Conservation (phyloP, 2,329 filamentous ascomycete genomes). For the Hymenoscyphus fraxineus region DNA sequence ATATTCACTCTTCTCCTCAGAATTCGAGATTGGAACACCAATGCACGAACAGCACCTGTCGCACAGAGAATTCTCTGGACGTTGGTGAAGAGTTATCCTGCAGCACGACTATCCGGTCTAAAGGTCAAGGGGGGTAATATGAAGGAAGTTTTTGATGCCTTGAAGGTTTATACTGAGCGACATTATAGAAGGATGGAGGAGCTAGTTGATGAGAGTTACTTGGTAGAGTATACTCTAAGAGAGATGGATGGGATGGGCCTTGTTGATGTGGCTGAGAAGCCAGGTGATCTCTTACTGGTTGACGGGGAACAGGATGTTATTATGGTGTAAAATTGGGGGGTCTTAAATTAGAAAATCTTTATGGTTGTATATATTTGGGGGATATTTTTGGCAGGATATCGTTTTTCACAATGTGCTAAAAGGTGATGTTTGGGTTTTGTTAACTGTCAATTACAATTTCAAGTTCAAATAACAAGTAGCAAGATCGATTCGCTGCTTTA, state of each 20-base stretch:
- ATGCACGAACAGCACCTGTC: slow-evolving; percentile 78
- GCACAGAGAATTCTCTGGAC: slow-evolving; percentile 82
- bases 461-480: too few relatives aligned
- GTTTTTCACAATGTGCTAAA: neutral
- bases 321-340: slow-evolving; percentile 18
- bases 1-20: slow-evolving; percentile 78
- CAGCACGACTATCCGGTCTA: slow-evolving; percentile 69
- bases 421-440: too few relatives aligned
- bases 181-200: slow-evolving; percentile 90
- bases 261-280: slow-evolving; percentile 15
- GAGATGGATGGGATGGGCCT: slow-evolving; percentile 70
- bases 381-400: neutral
- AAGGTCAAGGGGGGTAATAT: slow-evolving; percentile 61
- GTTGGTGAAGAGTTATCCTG: slow-evolving; percentile 76
- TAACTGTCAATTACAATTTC: too few relatives aligned
- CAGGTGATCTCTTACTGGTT: slow-evolving; percentile 12
- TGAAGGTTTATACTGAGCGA: slow-evolving; percentile 86
- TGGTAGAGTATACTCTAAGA: slow-evolving; percentile 87
- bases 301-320: slow-evolving; percentile 23
- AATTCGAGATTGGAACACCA: slow-evolving; percentile 95
- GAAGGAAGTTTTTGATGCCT: slow-evolving; percentile 80
- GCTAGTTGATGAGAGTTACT: slow-evolving; percentile 86
- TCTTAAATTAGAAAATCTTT: neutral
- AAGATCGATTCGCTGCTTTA: too few relatives aligned
- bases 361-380: neutral